phyloP scores from a whole-genome alignment of 2,329 filamentous ascomycete genomes.

The Trichoderma sp. region DNA sequence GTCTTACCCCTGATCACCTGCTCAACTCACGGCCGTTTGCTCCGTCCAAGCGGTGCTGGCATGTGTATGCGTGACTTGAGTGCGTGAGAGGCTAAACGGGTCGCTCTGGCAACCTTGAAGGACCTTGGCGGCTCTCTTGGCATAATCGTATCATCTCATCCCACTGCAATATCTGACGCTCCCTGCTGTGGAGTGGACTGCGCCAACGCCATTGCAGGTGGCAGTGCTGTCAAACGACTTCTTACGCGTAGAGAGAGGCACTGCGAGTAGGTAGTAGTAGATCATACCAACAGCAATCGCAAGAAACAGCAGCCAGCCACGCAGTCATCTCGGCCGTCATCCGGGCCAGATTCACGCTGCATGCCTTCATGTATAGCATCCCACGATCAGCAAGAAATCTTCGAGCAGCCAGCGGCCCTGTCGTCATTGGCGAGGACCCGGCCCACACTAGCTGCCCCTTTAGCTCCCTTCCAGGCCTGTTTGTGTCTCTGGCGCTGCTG shows the following conservation, averaged over 20 bases:
- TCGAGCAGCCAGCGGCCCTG: not conserved
- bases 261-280: no score
- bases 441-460: slow-evolving; percentile 19
- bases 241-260: not conserved
- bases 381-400: slow-evolving; percentile 2
- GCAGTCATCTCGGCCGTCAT: not conserved
- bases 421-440: slow-evolving; percentile 18
- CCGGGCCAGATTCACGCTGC: not conserved
- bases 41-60: not conserved
- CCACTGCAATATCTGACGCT: not conserved
- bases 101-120: slow-evolving; percentile 15
- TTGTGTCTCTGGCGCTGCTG: slow-evolving; percentile 6
- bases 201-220: not conserved
- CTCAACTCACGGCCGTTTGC: not conserved
- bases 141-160: slow-evolving; percentile 10
- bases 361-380: slow-evolving; percentile 15
- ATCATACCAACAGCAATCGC: not conserved
- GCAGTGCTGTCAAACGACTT: not conserved
- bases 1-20: slow-evolving; percentile 16
- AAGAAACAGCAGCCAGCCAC: not conserved
- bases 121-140: slow-evolving; percentile 12
- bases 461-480: slow-evolving; percentile 12
- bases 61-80: slow-evolving; percentile 7
- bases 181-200: not conserved
- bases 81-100: slow-evolving; percentile 9